These are phyloP conservation scores for Cystobasidium sp. DNA, from an alignment of 1,284 basidiomycete species.

Conservation along the genomic window DNA sequence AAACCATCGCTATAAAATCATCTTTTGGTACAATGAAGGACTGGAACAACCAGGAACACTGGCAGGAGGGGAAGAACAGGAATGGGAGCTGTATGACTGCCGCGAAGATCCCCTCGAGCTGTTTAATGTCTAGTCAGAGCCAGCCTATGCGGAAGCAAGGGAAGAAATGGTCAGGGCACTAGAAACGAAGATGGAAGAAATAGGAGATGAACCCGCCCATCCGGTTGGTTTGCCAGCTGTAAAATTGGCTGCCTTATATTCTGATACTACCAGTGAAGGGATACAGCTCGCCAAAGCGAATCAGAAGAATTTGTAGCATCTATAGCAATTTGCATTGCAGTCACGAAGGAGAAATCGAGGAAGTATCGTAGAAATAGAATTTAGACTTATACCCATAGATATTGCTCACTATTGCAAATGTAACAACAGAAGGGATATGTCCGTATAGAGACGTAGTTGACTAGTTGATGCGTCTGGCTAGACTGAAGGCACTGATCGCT, in stretches of 20 bases:
- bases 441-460: too few species aligned
- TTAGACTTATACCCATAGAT: background rate
- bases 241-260: background rate
- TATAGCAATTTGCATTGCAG: background rate
- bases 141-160: slow-evolving; percentile 21
- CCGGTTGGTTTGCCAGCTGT: slow-evolving; percentile 42
- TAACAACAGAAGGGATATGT: too few species aligned
- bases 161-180: slow-evolving; percentile 47
- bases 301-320: slow-evolving; percentile 1
- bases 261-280: background rate
- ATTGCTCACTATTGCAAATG: slow-evolving; percentile 1
- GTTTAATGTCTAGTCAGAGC: slow-evolving; percentile 48
- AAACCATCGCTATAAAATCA: slow-evolving; percentile 48
- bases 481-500: slow-evolving; percentile 40
- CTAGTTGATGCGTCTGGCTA: too few species aligned
- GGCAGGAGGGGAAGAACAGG: slow-evolving; percentile 45
- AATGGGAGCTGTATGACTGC: slow-evolving; percentile 51
- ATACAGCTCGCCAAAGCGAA: slow-evolving; percentile 12
- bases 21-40: slow-evolving; percentile 50
- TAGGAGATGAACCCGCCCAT: slow-evolving; percentile 49
- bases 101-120: slow-evolving; percentile 49
- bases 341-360: background rate
- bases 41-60: slow-evolving; percentile 43
- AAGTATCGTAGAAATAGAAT: background rate
- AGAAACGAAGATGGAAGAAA: slow-evolving; percentile 48